Base-by-base conservation (phyloP, 2,329 filamentous ascomycete genomes). In the Sclerotinia trifoliorum region DNA sequence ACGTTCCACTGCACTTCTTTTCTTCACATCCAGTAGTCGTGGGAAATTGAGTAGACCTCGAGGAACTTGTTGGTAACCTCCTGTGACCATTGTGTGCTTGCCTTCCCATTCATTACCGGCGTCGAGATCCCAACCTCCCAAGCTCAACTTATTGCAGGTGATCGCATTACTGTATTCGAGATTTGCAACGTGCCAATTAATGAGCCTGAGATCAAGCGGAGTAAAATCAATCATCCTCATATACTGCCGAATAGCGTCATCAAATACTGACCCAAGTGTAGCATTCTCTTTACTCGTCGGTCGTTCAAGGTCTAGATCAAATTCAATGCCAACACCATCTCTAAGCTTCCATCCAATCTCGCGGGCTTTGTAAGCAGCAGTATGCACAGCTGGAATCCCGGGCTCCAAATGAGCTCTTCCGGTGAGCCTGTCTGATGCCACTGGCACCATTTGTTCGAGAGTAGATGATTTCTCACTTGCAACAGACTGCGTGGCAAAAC, bases 181-280 rank as follows among this genome's bases (percentile, higher is more conserved):
- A 77, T 99, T 99, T 72, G 96, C 96, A 78, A 97, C 91, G 79
- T 99, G 96, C 95, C 95, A 99, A 76, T 97, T 99, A 75, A 98
- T 85, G 21, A 99, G 83, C 57, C 95, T 88, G 79, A 96, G 89
- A 75, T 99, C 95, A 76, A 93, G 91, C 1, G 94, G 86, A 19
- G 88, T 92, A 65, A 99, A 81, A 69, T 96, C 90, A 39, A 98
- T 85, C 61, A 99, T 85, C 44, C 86, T 83, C 75, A 91, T 90
- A 77, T 97, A 99, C 78, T 98, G 94, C 24, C 85, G 85, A 70
- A 99, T 89, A n/a, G 93, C 92, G 72, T 93, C 89, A 75, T 99
- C 93, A 81, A 98, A 91, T 2, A 96, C 91, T n/a, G 90, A 90
- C 1, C 95, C 95, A 15, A 99, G 82, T 0, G 92, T 96, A 32